Evolutionary conservation across 2,329 filamentous ascomycete species (phyloP).

Genomic region (Berkeleyomyces rouxiae): DNA sequence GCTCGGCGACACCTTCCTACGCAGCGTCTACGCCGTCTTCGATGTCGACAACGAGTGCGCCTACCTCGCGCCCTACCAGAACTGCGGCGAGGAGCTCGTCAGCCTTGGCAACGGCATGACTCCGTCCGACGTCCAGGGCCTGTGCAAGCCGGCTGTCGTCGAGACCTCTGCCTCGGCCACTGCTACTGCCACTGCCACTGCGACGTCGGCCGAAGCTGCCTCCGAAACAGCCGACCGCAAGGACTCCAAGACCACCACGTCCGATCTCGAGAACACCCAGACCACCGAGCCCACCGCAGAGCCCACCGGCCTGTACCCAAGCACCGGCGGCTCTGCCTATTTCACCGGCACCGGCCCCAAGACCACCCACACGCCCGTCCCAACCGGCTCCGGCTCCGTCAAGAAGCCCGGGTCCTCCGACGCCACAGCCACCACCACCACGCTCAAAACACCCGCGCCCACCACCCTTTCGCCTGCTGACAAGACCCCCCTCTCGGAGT

Average conservation of each 20-base stretch:
- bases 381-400: not conserved
- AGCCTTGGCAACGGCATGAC: conserved; percentile 8
- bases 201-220: not conserved
- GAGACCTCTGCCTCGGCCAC: not conserved
- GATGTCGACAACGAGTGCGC: conserved; percentile 32
- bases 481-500: not conserved
- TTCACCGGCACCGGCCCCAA: not conserved
- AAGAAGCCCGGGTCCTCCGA: not conserved
- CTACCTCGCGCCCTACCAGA: conserved; percentile 33
- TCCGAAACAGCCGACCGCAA: not conserved
- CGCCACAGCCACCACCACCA: not conserved
- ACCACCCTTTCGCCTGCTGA: not conserved
- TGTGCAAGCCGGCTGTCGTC: conserved; percentile 2
- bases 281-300: not conserved
- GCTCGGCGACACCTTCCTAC: conserved; percentile 37
- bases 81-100: conserved; percentile 26
- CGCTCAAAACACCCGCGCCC: not conserved
- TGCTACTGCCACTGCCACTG: not conserved
- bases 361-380: not conserved
- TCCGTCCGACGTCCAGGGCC: conserved; percentile 11
- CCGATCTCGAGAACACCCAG: not conserved
- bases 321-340: not conserved
- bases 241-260: not conserved
- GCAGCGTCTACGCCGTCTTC: conserved; percentile 36
- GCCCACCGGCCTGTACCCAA: not conserved